A percentile compares a stretch with the other conserved stretches of the same genome.
Evolutionary conservation across 345 rosid species (phyloP).

Genomic region (Leavenworthia alabamica): DNA sequence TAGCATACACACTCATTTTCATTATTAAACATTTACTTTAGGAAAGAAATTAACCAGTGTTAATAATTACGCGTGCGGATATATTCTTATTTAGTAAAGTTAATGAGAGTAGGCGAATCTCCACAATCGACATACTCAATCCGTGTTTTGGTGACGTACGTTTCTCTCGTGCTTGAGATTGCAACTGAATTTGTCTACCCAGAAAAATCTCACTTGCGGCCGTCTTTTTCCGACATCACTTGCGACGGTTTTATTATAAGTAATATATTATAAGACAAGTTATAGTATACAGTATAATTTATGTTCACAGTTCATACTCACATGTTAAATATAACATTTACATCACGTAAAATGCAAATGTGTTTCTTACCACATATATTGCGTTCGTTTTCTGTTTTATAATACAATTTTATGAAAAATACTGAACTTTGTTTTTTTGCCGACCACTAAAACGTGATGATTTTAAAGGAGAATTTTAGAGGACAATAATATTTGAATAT

Average conservation of each 20-base stretch:
- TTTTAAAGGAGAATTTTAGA: background rate
- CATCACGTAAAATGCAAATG: background rate
- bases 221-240: background rate
- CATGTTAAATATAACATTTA: background rate
- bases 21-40: too few species aligned
- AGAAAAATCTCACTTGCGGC: background rate
- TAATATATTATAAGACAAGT: too few species aligned
- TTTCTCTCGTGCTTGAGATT: slow-evolving; percentile 1
- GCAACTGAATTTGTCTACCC: slow-evolving; percentile 1
- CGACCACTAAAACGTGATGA: background rate
- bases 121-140: slow-evolving; percentile 26
- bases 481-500: background rate
- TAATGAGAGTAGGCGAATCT: slow-evolving; percentile 17
- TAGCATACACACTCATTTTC: slow-evolving; percentile 11
- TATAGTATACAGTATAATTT: too few species aligned
- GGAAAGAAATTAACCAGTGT: background rate
- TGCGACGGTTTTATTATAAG: background rate
- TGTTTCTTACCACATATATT: background rate
- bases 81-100: background rate
- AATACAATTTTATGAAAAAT: background rate
- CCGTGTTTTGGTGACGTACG: background rate
- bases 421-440: background rate
- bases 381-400: background rate
- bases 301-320: background rate
- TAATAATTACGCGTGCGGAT: slow-evolving; percentile 25